Evolutionary conservation across 495 filamentous ascomycete species (phyloP).

Genomic region (Penicillium pulvis): DNA sequence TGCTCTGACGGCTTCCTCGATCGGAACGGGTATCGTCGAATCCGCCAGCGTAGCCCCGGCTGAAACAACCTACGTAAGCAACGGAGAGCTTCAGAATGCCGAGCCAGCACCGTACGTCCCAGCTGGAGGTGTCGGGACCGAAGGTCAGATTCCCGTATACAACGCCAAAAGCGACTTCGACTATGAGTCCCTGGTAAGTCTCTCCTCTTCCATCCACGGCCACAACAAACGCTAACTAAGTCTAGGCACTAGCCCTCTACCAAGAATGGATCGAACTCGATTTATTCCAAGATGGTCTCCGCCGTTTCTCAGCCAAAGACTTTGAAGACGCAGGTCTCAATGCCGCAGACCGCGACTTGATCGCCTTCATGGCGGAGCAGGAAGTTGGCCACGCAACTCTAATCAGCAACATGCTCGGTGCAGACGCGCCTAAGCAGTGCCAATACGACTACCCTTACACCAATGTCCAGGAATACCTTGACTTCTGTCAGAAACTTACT

Average conservation of each 20-base stretch:
- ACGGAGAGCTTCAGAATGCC: constrained; percentile 65
- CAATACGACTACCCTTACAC: constrained; percentile 80
- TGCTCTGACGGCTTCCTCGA: constrained; percentile 53
- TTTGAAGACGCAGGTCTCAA: constrained; percentile 69
- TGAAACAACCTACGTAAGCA: constrained; percentile 64
- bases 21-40: constrained; percentile 50
- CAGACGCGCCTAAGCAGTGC: constrained; percentile 66
- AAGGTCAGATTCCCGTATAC: constrained; percentile 73
- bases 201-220: not conserved
- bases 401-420: constrained; percentile 78
- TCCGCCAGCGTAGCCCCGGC: constrained; percentile 41
- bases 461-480: constrained; percentile 76
- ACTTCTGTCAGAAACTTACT: constrained; percentile 85
- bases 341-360: constrained; percentile 67
- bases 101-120: constrained; percentile 75
- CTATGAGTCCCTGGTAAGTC: constrained; percentile 61
- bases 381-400: constrained; percentile 80
- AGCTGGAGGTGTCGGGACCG: constrained; percentile 77
- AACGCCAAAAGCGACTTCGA: constrained; percentile 71
- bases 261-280: constrained; percentile 90
- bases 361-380: constrained; percentile 84
- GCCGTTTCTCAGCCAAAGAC: constrained; percentile 67
- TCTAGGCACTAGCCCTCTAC: constrained; percentile 63
- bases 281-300: constrained; percentile 85
- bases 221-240: constrained; percentile 28